Percentiles rank a stretch among this genome's conserved stretches.
Conservation (phyloP, 2,329 filamentous ascomycete genomes). For the Penicillium freii region DNA sequence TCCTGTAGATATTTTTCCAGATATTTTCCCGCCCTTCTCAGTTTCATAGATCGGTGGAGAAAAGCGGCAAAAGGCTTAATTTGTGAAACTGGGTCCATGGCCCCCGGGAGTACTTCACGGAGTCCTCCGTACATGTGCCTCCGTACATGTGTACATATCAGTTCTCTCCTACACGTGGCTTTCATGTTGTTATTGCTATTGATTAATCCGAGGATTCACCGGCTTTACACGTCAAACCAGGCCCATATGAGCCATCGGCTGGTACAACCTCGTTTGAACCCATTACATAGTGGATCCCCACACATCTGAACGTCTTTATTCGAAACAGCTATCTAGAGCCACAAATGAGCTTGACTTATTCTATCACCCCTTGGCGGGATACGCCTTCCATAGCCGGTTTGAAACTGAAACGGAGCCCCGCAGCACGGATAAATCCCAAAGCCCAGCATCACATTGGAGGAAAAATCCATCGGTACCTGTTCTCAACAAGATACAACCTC, state of each 20-base stretch:
- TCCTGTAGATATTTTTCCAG: too few relatives aligned
- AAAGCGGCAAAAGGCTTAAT: too few relatives aligned
- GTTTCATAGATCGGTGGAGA: too few relatives aligned
- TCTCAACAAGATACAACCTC: neutral
- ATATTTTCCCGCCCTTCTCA: too few relatives aligned
- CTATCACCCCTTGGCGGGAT: neutral
- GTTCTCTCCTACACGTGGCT: too few relatives aligned
- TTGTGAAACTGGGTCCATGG: too few relatives aligned
- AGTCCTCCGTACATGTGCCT: too few relatives aligned
- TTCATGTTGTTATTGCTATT: too few relatives aligned
- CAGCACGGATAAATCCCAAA: neutral
- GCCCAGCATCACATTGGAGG: neutral
- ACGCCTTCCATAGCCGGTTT: neutral
- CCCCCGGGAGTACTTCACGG: too few relatives aligned
- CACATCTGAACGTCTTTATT: neutral
- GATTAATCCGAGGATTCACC: too few relatives aligned
- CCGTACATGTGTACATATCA: too few relatives aligned
- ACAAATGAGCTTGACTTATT: neutral
- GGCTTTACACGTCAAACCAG: too few relatives aligned
- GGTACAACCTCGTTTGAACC: neutral
- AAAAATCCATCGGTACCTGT: neutral
- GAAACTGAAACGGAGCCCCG: neutral
- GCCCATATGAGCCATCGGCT: neutral
- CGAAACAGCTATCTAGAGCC: neutral
- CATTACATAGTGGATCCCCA: neutral